A percentile compares a stretch with the other conserved stretches of the same genome.
phyloP scores from a whole-genome alignment of 1,284 basidiomycete species.

The Spongiforma sp. region DNA sequence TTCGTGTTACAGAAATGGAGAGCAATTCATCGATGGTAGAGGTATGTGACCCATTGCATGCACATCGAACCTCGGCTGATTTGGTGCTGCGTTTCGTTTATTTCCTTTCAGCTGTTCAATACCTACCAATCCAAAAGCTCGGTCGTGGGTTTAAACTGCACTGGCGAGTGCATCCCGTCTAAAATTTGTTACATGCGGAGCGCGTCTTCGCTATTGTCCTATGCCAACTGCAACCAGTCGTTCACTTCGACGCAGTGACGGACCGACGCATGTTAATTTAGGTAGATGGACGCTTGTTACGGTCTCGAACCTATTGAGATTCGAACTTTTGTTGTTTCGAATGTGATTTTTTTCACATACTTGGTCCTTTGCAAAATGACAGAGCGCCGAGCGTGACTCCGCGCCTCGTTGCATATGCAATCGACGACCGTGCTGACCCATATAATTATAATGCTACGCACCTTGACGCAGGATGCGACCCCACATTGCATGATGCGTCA shows the following conservation, averaged over 20 bases:
- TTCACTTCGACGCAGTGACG: conserved; percentile 39
- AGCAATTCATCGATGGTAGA: conserved; percentile 41
- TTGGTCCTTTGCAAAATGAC: too few species aligned
- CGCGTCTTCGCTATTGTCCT: conserved; percentile 42
- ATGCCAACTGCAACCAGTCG: conserved; percentile 42
- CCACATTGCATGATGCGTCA: too few species aligned
- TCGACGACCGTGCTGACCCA: too few species aligned
- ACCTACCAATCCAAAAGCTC: conserved; percentile 50
- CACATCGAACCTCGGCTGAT: background rate
- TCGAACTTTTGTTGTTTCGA: too few species aligned
- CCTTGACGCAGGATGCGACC: too few species aligned
- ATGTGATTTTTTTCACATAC: too few species aligned
- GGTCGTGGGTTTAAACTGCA: conserved; percentile 38
- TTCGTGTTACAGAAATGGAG: conserved; percentile 42
- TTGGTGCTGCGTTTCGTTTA: background rate
- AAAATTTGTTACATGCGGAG: conserved; percentile 54
- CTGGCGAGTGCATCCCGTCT: conserved; percentile 42
- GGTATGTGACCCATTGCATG: conserved; percentile 20
- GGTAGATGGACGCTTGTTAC: too few species aligned
- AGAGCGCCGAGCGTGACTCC: too few species aligned
- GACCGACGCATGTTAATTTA: too few species aligned
- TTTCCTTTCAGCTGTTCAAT: conserved; percentile 40
- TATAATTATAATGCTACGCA: too few species aligned
- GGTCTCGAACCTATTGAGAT: too few species aligned
- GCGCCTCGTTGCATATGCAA: too few species aligned